Conservation (phyloP, 129 eudicot species). For the Kitagawia praeruptora region DNA sequence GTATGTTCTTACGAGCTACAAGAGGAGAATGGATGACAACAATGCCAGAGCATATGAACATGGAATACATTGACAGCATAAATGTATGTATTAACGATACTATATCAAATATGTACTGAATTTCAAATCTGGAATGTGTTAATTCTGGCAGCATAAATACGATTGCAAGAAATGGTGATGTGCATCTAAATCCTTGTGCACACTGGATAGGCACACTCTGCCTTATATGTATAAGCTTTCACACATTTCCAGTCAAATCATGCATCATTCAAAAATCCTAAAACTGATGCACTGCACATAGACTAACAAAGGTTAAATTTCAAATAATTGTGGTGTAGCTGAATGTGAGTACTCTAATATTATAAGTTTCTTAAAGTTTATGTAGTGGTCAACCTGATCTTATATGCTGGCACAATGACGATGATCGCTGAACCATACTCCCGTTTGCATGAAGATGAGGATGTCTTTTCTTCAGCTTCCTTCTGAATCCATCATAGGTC, state of each 20-base stretch:
- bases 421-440: not conserved
- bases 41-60: conserved; percentile 90
- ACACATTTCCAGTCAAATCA: not conserved
- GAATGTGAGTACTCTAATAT: not conserved
- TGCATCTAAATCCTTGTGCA: not conserved
- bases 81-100: conserved; percentile 29
- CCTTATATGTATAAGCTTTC: not conserved
- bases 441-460: conserved; percentile 9
- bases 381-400: not conserved
- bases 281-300: not conserved
- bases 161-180: not conserved
- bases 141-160: conserved; percentile 37
- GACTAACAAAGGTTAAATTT: not conserved
- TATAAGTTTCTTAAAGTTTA: not conserved
- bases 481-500: conserved; percentile 5
- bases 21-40: conserved; percentile 93
- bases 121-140: not conserved
- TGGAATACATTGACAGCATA: conserved; percentile 89
- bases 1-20: conserved; percentile 84
- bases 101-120: not conserved
- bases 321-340: too few species aligned
- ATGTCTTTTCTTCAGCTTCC: conserved; percentile 3
- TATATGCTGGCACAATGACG: not conserved
- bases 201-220: not conserved
- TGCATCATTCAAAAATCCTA: not conserved